Base-by-base conservation (phyloP, 257 asterid genomes). In the Ocimum tenuiflorum region DNA sequence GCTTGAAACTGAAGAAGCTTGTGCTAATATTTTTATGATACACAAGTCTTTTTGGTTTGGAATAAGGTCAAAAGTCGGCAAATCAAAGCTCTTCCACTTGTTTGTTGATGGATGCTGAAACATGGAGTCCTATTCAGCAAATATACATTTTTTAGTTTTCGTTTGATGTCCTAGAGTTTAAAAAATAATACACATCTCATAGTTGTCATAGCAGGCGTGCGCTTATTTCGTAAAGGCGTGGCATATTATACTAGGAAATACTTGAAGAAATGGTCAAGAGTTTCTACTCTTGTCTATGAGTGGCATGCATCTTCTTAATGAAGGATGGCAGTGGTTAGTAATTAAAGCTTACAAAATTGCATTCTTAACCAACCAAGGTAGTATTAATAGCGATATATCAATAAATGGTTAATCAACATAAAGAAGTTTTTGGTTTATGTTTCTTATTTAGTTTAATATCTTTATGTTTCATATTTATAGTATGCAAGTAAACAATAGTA, bases 71-170 rank as follows among this genome's bases (percentile, higher is more conserved):
- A 47, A 12, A 10, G n/a, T 54, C 46, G 10, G 69, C 56, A 17
- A 23, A 69, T 36, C 20, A 68, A 50, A 24, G 39, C n/a, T n/a
- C n/a, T n/a, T n/a, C n/a, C n/a, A n/a, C n/a, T 58, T 46, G 47
- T 13, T 47, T 35, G 20, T 57, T 58, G 73, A 46, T 33, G 73
- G 67, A 68, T 19, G 23, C 59, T 19, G 41, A 3, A 45, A 42
- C 49, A 33, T 53, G 0, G 23, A 61, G 43, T 67, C 10, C 36
- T 67, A 18, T 67, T 42, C 39, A 17, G n/a, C 8, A 18, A 17
- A 11, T 8, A 55, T 55, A 24, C 18, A 55, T 29, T 67, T 67
- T 7, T 38, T 9, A 7, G 23, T 41, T 31, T 54, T 27, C 38
- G 2, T 3, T 17, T 11, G 10, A 42, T 55, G 35, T 58, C 6